Evolutionary conservation across 2,329 filamentous ascomycete genomes (phyloP).

Genomic region (Colletotrichum abscissum): DNA sequence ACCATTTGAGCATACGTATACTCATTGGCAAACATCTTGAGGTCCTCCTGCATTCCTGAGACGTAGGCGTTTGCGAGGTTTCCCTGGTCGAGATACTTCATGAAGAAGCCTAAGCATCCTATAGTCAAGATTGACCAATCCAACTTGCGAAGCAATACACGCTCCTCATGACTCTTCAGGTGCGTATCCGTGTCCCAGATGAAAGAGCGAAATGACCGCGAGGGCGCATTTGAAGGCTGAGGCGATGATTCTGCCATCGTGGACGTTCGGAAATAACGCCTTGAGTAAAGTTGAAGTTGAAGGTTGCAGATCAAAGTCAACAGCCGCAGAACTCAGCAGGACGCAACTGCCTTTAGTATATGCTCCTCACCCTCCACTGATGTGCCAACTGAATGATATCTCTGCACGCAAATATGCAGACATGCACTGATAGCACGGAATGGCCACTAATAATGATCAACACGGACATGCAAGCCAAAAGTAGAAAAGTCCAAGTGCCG

Average conservation of each 20-base stretch:
- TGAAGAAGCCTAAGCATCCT: constrained; percentile 29
- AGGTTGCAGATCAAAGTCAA: too few species aligned
- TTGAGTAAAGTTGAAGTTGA: too few species aligned
- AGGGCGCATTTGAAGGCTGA: background rate
- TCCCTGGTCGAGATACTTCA: constrained; percentile 42
- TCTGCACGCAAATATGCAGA: background rate
- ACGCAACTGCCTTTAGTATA: background rate
- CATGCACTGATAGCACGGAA: background rate
- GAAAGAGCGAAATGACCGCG: constrained; percentile 41
- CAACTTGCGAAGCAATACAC: constrained; percentile 40
- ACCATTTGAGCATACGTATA: constrained; percentile 40
- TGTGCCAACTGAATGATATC: background rate
- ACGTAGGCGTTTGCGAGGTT: constrained; percentile 42
- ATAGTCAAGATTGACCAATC: constrained; percentile 38
- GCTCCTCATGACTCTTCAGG: constrained; percentile 41
- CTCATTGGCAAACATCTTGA: constrained; percentile 41
- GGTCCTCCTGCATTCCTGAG: constrained; percentile 42
- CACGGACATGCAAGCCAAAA: background rate
- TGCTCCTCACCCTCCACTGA: background rate
- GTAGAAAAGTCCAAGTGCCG: constrained; percentile 5
- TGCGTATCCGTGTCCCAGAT: constrained; percentile 44
- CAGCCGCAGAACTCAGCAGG: background rate
- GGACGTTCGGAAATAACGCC: too few species aligned
- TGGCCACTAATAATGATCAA: background rate
- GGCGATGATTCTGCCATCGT: background rate